Evolutionary conservation across 176 grass and related monocot species (phyloP).

Genomic region (Oryza nivara): DNA sequence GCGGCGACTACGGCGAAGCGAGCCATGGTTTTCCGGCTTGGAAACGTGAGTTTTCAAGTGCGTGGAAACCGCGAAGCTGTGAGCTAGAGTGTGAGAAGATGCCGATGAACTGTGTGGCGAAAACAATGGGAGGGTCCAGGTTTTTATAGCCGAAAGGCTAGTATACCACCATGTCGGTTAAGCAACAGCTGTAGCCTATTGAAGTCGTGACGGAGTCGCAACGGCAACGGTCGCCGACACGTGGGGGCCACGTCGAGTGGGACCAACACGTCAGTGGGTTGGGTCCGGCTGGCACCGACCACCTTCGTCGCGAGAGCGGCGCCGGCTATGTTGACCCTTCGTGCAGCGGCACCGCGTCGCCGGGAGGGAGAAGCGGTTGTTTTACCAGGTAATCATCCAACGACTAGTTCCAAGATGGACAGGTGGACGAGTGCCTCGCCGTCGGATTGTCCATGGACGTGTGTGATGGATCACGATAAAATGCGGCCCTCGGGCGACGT

Average conservation of each 20-base stretch:
- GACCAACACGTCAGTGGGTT: background rate
- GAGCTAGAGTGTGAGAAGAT: background rate
- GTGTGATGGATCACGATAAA: background rate
- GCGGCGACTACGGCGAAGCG: slow-evolving; percentile 39
- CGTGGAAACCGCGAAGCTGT: background rate
- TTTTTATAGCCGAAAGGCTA: slow-evolving; percentile 32
- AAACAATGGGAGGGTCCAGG: background rate
- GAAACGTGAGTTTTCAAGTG: background rate
- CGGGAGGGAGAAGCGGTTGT: too few relatives aligned
- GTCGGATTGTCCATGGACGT: background rate
- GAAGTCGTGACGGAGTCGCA: background rate
- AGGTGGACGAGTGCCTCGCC: background rate
- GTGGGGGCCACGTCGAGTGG: background rate
- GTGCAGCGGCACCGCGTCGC: slow-evolving; percentile 18
- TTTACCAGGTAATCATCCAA: background rate
- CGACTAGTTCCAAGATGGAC: slow-evolving; percentile 36
- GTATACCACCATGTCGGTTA: background rate
- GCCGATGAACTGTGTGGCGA: background rate
- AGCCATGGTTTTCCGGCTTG: slow-evolving; percentile 24
- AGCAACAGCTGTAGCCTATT: background rate
- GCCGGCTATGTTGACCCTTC: slow-evolving; percentile 21
- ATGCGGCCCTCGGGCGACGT: background rate
- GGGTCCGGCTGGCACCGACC: background rate
- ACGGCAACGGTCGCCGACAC: background rate
- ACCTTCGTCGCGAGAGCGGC: background rate